Evolutionary conservation across 345 rosid genomes (phyloP).

Genomic region (Eucalyptus urophylla): DNA sequence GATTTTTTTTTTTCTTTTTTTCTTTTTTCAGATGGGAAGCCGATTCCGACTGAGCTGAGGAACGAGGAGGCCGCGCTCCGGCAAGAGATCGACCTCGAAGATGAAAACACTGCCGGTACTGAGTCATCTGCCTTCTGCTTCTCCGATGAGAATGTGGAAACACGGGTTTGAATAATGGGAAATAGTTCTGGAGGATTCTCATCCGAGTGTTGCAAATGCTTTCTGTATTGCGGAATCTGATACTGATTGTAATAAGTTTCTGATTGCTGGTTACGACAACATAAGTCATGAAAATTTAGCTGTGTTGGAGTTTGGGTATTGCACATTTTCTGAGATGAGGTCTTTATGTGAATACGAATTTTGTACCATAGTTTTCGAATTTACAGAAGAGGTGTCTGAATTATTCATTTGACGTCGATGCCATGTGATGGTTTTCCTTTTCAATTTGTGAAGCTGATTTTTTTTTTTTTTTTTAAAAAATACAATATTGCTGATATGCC

Average conservation of each 20-base stretch:
- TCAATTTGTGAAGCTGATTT: neutral
- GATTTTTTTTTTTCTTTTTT: neutral
- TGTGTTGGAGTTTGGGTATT: neutral
- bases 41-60: conserved; percentile 86
- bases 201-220: neutral
- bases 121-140: neutral
- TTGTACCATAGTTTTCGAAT: neutral
- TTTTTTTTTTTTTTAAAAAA: neutral
- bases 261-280: neutral
- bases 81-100: conserved; percentile 82
- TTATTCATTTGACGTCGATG: neutral
- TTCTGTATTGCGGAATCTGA: neutral
- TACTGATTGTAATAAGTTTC: neutral
- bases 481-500: neutral
- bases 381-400: neutral
- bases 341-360: neutral
- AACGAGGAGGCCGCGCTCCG: conserved; percentile 82
- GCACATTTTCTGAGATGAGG: neutral
- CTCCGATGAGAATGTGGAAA: neutral
- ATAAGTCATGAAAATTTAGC: neutral
- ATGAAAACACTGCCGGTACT: conserved; percentile 53
- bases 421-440: neutral
- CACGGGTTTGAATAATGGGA: neutral
- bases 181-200: neutral
- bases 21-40: conserved; percentile 60